These are phyloP conservation scores for Physcomitrellopsis africana DNA, from an alignment of 225 moss, liverwort and hornwort species.

Conservation along the genomic window DNA sequence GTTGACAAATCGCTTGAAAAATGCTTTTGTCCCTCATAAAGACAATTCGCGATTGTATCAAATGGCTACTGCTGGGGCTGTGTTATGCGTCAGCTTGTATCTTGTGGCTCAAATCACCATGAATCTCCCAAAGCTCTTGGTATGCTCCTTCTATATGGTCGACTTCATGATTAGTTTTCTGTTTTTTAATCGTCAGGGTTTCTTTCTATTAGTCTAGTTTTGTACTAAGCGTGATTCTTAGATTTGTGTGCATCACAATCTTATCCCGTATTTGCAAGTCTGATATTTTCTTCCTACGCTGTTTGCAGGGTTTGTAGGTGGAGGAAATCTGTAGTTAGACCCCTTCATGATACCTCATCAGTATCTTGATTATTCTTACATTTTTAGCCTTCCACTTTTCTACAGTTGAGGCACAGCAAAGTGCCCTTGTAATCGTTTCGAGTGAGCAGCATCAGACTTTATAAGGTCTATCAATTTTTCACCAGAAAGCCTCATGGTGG, in stretches of 20 bases:
- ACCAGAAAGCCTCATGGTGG: constrained; percentile 32
- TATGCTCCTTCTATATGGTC: constrained; percentile 28
- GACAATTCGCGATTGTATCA: constrained; percentile 85
- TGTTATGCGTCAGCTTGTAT: constrained; percentile 54
- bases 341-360: constrained; percentile 20
- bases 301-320: constrained; percentile 50
- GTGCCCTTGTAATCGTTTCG: constrained; percentile 33
- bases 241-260: too few species aligned
- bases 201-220: too few species aligned
- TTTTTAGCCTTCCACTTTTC: constrained; percentile 38
- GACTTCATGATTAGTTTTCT: too few species aligned
- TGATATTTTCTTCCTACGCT: constrained; percentile 22
- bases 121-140: constrained; percentile 76
- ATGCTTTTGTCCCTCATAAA: constrained; percentile 75
- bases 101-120: constrained; percentile 67
- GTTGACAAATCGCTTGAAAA: constrained; percentile 79
- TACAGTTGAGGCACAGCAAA: constrained; percentile 32
- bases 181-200: neutral
- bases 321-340: constrained; percentile 7
- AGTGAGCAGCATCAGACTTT: constrained; percentile 29
- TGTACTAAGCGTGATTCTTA: too few species aligned
- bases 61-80: constrained; percentile 60
- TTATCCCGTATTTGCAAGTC: neutral
- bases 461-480: constrained; percentile 31
- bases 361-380: constrained; percentile 39